Conservation (phyloP, 2,329 filamentous ascomycete species). For the Stemphylium lycopersici region DNA sequence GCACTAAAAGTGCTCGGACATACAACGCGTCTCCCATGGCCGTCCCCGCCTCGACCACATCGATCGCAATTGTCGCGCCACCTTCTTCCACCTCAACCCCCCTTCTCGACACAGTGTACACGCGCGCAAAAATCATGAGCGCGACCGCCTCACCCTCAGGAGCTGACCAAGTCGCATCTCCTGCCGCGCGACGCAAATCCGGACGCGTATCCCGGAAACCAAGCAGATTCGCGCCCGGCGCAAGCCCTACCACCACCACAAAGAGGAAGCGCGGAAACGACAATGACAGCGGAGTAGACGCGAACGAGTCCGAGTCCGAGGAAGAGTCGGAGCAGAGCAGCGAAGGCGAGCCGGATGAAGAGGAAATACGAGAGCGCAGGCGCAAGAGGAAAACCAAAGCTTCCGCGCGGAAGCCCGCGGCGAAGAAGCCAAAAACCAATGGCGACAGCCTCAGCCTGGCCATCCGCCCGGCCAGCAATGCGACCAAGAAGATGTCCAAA, state of each 20-base stretch:
- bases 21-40: constrained; percentile 26
- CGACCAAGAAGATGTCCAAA: constrained; percentile 50
- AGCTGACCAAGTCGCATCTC: constrained; percentile 32
- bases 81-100: constrained; percentile 11
- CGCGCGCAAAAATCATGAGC: constrained; percentile 42
- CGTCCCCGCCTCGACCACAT: constrained; percentile 25
- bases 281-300: constrained; percentile 39
- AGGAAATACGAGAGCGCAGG: constrained; percentile 46
- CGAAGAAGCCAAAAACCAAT: constrained; percentile 63
- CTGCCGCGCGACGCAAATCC: constrained; percentile 47
- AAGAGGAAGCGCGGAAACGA: constrained; percentile 47
- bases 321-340: constrained; percentile 41
- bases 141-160: constrained; percentile 32
- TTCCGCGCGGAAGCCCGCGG: constrained; percentile 47
- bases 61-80: constrained; percentile 29
- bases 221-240: constrained; percentile 38
- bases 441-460: constrained; percentile 60
- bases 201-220: constrained; percentile 50
- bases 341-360: constrained; percentile 49
- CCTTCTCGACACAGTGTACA: constrained; percentile 2
- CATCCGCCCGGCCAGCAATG: constrained; percentile 55
- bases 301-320: constrained; percentile 32
- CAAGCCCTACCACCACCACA: constrained; percentile 37
- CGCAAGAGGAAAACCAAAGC: constrained; percentile 42
- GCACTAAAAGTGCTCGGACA: constrained; percentile 22